These are phyloP conservation scores for Tephrocybe sp. DNA, from an alignment of 768 basidiomycete genomes.

Conservation along the genomic window DNA sequence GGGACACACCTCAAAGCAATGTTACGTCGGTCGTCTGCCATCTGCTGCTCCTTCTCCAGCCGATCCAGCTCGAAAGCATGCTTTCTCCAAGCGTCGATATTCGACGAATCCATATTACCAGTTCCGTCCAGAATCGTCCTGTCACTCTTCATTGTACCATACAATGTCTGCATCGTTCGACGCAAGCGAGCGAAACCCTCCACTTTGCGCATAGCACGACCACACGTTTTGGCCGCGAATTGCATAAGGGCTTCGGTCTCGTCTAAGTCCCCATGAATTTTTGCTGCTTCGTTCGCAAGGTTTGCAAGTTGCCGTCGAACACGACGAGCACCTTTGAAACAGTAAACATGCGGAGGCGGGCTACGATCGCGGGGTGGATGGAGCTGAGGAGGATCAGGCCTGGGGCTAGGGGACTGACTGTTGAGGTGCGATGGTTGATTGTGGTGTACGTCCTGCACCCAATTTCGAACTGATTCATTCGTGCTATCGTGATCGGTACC, in stretches of 20 bases:
- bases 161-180: conserved; percentile 12
- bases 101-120: conserved; percentile 14
- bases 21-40: neutral
- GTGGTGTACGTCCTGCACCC: neutral
- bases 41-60: conserved; percentile 5
- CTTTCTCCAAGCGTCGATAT: conserved; percentile 10
- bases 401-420: neutral
- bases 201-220: conserved; percentile 6
- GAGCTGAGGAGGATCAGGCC: neutral
- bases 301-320: conserved; percentile 16
- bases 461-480: neutral
- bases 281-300: conserved; percentile 12
- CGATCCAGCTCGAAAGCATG: conserved; percentile 9
- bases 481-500: neutral
- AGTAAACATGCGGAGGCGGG: conserved; percentile 7
- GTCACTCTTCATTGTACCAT: conserved; percentile 23
- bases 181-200: conserved; percentile 18
- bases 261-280: conserved; percentile 17
- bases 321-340: conserved; percentile 19
- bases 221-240: conserved; percentile 4
- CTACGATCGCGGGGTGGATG: neutral
- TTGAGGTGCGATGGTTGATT: neutral
- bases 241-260: conserved; percentile 15
- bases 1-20: no score
- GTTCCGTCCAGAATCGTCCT: conserved; percentile 30